phyloP scores from a whole-genome alignment of 441 rosid genomes.

The Brassica hybrid region DNA sequence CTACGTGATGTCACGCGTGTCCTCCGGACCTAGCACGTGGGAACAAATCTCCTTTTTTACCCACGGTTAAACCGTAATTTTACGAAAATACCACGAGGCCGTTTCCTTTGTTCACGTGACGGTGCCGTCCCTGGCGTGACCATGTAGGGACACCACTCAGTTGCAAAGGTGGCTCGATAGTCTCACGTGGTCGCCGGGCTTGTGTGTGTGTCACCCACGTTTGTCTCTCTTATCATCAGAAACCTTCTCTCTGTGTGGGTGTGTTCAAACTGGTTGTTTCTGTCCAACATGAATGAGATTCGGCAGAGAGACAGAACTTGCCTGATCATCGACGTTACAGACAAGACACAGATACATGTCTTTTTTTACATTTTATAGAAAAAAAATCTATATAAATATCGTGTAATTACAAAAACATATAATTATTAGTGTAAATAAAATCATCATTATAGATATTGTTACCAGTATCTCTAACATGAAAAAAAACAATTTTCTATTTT shows the following conservation, averaged over 20 bases:
- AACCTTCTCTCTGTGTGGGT: slow-evolving; percentile 40
- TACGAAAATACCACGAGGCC: slow-evolving; percentile 24
- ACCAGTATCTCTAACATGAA: too few species aligned
- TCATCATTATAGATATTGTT: too few species aligned
- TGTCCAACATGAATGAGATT: slow-evolving; percentile 33
- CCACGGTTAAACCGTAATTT: not conserved
- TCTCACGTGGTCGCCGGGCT: slow-evolving; percentile 41
- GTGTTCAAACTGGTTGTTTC: slow-evolving; percentile 42
- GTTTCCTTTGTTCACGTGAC: slow-evolving; percentile 41
- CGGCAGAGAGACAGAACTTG: slow-evolving; percentile 32
- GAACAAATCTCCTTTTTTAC: slow-evolving; percentile 8
- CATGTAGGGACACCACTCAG: slow-evolving; percentile 35
- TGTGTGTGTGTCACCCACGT: slow-evolving; percentile 20
- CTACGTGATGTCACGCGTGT: slow-evolving; percentile 43
- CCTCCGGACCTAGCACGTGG: slow-evolving; percentile 43
- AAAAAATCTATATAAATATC: too few species aligned
- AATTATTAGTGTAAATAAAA: too few species aligned
- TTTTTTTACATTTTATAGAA: not conserved
- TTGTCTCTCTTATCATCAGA: slow-evolving; percentile 24
- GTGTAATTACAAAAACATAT: too few species aligned
- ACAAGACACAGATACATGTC: slow-evolving; percentile 34
- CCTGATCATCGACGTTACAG: slow-evolving; percentile 31
- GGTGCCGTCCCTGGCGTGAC: slow-evolving; percentile 38
- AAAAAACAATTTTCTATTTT: too few species aligned
- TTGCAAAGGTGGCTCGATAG: slow-evolving; percentile 37